Percentiles rank a stretch among this genome's conserved stretches.
phyloP scores from a whole-genome alignment of 768 basidiomycete genomes.

The Auriscalpium vulgare region DNA sequence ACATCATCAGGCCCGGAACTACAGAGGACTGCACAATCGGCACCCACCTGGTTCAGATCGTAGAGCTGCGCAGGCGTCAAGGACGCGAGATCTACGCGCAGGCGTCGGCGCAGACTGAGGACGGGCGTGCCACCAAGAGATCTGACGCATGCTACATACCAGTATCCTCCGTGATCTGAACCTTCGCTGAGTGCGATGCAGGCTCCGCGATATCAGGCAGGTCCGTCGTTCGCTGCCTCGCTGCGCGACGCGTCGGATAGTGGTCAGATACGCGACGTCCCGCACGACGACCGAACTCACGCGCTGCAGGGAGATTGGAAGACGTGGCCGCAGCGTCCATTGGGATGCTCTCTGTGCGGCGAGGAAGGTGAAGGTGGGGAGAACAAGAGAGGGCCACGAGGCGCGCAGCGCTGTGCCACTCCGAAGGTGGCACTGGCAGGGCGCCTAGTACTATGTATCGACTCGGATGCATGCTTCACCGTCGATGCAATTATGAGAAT shows the following conservation, averaged over 20 bases:
- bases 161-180: constrained; percentile 8
- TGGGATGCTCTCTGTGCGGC: too few species aligned
- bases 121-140: not conserved
- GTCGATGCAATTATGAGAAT: too few species aligned
- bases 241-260: constrained; percentile 3
- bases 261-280: too few species aligned
- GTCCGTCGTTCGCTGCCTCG: constrained; percentile 16
- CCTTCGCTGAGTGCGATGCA: not conserved
- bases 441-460: too few species aligned
- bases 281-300: too few species aligned
- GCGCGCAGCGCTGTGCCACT: too few species aligned
- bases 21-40: not conserved
- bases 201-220: constrained; percentile 18
- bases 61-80: constrained; percentile 28
- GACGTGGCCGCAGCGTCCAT: too few species aligned
- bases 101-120: not conserved
- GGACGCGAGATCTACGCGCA: constrained; percentile 24
- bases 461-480: too few species aligned
- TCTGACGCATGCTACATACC: constrained; percentile 5
- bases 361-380: too few species aligned
- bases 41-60: constrained; percentile 33
- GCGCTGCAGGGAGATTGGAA: too few species aligned
- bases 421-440: too few species aligned
- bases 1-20: not conserved
- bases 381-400: too few species aligned